A percentile compares a stretch with the other conserved stretches of the same genome.
phyloP scores from a whole-genome alignment of 1,284 basidiomycete genomes.

The Schizophyllum amplum region DNA sequence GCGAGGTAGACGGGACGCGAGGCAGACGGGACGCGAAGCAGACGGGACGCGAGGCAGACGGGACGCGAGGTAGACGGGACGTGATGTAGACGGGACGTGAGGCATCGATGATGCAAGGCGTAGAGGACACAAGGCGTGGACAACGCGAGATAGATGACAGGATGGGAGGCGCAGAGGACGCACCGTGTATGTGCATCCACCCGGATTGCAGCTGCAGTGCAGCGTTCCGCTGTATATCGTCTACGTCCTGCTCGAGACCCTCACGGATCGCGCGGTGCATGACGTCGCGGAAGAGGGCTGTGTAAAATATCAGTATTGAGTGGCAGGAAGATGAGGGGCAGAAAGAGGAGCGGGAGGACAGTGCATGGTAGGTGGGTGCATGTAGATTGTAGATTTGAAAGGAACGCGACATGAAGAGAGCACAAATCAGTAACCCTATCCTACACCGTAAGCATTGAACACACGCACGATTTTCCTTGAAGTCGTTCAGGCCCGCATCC shows the following conservation, averaged over 20 bases:
- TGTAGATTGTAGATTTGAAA: no score
- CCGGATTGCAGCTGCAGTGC: slow-evolving; percentile 60
- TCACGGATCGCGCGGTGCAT: slow-evolving; percentile 51
- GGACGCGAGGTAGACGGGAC: background rate
- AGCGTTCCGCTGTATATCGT: slow-evolving; percentile 57
- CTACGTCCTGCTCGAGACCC: slow-evolving; percentile 46
- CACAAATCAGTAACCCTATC: background rate
- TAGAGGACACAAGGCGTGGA: background rate
- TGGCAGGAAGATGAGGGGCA: background rate
- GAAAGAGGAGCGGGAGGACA: background rate
- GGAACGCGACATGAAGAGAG: no score
- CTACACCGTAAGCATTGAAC: background rate
- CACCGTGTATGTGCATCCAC: slow-evolving; percentile 82
- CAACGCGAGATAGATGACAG: background rate
- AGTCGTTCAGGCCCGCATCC: slow-evolving; percentile 56
- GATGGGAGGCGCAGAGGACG: slow-evolving; percentile 11
- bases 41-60: background rate
- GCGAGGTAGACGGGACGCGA: background rate
- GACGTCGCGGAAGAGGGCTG: slow-evolving; percentile 50
- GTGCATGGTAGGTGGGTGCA: no score
- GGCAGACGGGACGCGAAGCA: background rate
- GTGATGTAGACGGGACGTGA: background rate
- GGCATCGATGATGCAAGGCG: background rate
- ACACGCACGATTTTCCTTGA: slow-evolving; percentile 51
- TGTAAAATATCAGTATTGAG: background rate